Evolutionary conservation across 768 basidiomycete species (phyloP).

Genomic region (Naematelia encephala): DNA sequence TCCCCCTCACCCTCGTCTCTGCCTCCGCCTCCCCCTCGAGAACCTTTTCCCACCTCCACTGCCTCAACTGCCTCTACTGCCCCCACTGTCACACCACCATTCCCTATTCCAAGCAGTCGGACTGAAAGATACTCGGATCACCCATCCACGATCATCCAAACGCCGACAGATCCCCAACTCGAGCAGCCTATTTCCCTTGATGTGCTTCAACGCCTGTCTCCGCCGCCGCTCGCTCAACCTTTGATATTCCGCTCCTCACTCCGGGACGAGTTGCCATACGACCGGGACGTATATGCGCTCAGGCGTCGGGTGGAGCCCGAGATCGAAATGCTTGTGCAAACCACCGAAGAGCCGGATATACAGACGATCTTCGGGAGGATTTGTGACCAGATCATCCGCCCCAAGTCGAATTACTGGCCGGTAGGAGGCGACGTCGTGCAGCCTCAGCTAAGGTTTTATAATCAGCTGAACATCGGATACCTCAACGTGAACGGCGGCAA

Average conservation of each 20-base stretch:
- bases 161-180: too few species aligned
- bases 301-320: not conserved
- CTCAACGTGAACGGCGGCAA: not conserved
- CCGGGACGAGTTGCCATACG: not conserved
- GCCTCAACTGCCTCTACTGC: too few species aligned
- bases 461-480: not conserved
- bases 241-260: not conserved
- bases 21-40: too few species aligned
- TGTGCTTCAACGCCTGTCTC: not conserved
- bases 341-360: not conserved
- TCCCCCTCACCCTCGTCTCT: too few species aligned
- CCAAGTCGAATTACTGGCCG: not conserved
- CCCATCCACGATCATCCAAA: too few species aligned
- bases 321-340: not conserved
- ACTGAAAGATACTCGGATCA: too few species aligned
- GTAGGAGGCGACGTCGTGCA: not conserved
- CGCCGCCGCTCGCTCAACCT: not conserved
- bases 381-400: not conserved
- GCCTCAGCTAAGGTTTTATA: not conserved
- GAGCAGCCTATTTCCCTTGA: not conserved
- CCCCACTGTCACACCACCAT: too few species aligned
- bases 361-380: not conserved
- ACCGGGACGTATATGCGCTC: not conserved
- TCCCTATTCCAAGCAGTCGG: too few species aligned
- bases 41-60: too few species aligned